phyloP scores from a whole-genome alignment of 306 rosid species.

The Hippophae tibetana region DNA sequence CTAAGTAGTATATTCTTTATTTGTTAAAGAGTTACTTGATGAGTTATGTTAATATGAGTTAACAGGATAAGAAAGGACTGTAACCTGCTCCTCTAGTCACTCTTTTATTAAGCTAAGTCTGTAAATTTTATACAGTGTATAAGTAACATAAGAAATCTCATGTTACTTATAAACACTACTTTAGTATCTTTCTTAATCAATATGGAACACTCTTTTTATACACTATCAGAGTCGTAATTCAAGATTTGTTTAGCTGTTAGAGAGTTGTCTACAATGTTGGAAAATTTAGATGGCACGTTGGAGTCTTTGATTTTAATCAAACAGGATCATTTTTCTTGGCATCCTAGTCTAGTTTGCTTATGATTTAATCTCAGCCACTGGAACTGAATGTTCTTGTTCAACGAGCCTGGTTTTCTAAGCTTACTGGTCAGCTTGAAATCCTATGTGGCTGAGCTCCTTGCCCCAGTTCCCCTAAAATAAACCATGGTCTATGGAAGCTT shows the following conservation, averaged over 20 bases:
- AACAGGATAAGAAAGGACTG: not conserved
- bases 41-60: not conserved
- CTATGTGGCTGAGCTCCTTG: not conserved
- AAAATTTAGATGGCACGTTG: not conserved
- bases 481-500: not conserved
- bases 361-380: not conserved
- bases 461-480: not conserved
- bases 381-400: not conserved
- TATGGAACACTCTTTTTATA: too few species aligned
- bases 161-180: too few species aligned
- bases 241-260: not conserved
- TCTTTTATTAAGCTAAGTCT: not conserved
- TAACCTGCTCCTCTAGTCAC: not conserved
- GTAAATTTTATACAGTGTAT: too few species aligned
- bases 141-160: too few species aligned
- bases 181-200: too few species aligned
- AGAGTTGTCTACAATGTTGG: not conserved
- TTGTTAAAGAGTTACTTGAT: not conserved
- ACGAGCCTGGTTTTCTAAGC: not conserved
- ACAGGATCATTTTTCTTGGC: not conserved
- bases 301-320: not conserved
- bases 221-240: not conserved
- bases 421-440: not conserved
- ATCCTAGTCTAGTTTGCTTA: not conserved
- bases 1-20: not conserved